phyloP scores from a whole-genome alignment of 164 flowering plant species.

The Liriodendron chinense region DNA sequence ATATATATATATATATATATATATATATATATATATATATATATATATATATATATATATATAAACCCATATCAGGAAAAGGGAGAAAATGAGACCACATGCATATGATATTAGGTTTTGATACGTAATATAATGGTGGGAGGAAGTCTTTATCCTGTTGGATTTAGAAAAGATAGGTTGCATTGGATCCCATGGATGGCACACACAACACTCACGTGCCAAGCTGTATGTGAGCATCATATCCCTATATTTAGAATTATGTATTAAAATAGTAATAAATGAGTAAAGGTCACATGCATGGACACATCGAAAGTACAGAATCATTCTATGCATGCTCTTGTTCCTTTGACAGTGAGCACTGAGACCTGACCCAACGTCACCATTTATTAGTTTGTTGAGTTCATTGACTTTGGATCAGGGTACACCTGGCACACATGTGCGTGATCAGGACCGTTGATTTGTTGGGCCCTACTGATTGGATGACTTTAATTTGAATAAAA shows the following conservation, averaged over 20 bases:
- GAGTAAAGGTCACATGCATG: not conserved
- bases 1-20: no score
- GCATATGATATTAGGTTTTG: not conserved
- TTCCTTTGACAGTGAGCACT: no score
- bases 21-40: no score
- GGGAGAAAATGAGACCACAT: not conserved
- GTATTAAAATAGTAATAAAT: not conserved
- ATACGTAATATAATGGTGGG: not conserved
- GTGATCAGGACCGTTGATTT: no score
- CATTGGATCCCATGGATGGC: not conserved
- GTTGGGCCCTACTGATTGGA: no score
- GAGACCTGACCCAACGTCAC: no score
- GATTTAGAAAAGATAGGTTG: not conserved
- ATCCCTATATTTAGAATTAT: no score
- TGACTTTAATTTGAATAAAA: no score
- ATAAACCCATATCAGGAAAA: not conserved
- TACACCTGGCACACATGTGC: no score
- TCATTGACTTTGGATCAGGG: no score
- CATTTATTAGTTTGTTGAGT: no score
- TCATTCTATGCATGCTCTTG: not conserved
- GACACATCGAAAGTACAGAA: not conserved
- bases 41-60: no score
- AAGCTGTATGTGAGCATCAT: not conserved
- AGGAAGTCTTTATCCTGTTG: not conserved
- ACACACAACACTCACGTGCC: not conserved